Conservation (phyloP, 345 rosid genomes). For the Rhodamnia argentea region DNA sequence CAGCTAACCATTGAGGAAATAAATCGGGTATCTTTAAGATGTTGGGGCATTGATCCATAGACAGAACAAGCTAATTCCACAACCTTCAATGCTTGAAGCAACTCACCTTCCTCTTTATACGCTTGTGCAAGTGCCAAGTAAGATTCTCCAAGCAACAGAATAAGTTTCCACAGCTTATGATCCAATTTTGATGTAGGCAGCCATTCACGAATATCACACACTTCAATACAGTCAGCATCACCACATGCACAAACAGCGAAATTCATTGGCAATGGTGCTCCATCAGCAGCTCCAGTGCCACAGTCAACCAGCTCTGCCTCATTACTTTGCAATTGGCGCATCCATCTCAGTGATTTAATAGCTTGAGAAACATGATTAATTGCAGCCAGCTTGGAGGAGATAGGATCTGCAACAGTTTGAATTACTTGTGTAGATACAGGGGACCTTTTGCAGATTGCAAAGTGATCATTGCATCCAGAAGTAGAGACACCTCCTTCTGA, state of each 20-base stretch:
- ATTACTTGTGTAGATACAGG: slow-evolving; percentile 24
- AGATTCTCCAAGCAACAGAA: slow-evolving; percentile 91
- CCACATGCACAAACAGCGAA: slow-evolving; percentile 86
- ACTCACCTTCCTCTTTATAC: slow-evolving; percentile 68
- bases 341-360: slow-evolving; percentile 89
- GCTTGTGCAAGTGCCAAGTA: slow-evolving; percentile 85
- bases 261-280: slow-evolving; percentile 21
- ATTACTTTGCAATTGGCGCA: slow-evolving; percentile 62
- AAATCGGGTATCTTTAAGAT: slow-evolving; percentile 54
- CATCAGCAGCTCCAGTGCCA: slow-evolving; percentile 13
- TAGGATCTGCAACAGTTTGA: slow-evolving; percentile 49
- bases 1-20: slow-evolving; percentile 55
- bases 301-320: slow-evolving; percentile 28
- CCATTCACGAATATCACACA: slow-evolving; percentile 94
- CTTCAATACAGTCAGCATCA: slow-evolving; percentile 93
- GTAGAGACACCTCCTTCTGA: slow-evolving; percentile 9
- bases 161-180: slow-evolving; percentile 87
- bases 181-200: slow-evolving; percentile 83
- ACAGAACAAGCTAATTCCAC: slow-evolving; percentile 75
- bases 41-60: slow-evolving; percentile 93
- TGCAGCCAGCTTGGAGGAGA: slow-evolving; percentile 79
- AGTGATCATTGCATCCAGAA: slow-evolving; percentile 17
- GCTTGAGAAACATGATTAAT: slow-evolving; percentile 96
- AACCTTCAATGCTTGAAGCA: slow-evolving; percentile 72
- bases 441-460: slow-evolving; percentile 23